Conservation (phyloP, 805 yeast genomes). For the Metschnikowia sp. region DNA sequence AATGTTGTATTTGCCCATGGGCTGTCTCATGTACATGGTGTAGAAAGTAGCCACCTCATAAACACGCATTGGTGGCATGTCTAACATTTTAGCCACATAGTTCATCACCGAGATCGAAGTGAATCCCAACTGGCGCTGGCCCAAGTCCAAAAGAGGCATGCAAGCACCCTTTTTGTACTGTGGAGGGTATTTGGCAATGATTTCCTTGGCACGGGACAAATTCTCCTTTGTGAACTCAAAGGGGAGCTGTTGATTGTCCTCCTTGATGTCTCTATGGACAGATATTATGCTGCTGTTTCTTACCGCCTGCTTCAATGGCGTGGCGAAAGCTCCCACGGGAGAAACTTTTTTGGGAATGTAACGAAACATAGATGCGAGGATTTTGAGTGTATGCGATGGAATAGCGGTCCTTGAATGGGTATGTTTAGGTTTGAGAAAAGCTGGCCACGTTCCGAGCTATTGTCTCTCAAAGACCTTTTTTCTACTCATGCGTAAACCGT, state of each 20-base stretch:
- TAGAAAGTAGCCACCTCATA: constrained; percentile 90
- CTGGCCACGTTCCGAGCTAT: not conserved
- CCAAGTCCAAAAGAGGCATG: constrained; percentile 83
- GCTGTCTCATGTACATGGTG: constrained; percentile 85
- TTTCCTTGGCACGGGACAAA: constrained; percentile 62
- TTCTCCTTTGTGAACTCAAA: constrained; percentile 72
- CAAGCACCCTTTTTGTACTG: constrained; percentile 86
- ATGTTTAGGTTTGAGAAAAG: too few species aligned
- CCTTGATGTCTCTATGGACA: constrained; percentile 71
- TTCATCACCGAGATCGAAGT: constrained; percentile 86
- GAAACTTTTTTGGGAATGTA: constrained; percentile 14
- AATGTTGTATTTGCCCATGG: constrained; percentile 79
- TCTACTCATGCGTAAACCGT: constrained; percentile 14
- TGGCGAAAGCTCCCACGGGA: constrained; percentile 11
- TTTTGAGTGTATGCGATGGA: not conserved
- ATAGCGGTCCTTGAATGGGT: not conserved
- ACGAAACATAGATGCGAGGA: constrained; percentile 22
- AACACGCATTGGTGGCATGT: constrained; percentile 92
- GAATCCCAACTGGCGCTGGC: constrained; percentile 84
- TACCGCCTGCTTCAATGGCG: constrained; percentile 13
- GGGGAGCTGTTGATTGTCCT: constrained; percentile 63
- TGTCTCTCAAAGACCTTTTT: not conserved
- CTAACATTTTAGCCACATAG: constrained; percentile 78
- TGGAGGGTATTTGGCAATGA: constrained; percentile 76
- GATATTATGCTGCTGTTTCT: constrained; percentile 43